Evolutionary conservation across 495 filamentous ascomycete species (phyloP), one percentile per base, ranked within the genome.

Genomic region (Penicillium antarcticum): DNA sequence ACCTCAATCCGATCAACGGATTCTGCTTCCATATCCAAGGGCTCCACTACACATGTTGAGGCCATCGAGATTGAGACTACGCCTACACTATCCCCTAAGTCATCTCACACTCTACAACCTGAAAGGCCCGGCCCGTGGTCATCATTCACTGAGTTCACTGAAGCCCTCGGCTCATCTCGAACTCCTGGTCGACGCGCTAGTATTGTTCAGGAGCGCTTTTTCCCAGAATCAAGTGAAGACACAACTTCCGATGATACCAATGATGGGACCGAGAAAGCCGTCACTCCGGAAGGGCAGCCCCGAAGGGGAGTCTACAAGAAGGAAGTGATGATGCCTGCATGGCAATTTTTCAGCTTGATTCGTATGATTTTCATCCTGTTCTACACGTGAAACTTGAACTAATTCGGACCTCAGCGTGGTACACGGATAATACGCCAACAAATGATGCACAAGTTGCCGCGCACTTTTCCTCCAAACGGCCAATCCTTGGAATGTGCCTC

Each of bases 301-400:
- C 68, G 77, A 18, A 74, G 67, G 48, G 74, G 76, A 32, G 76
- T 73, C 21, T 70, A 87, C 29, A 76, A 87, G 32, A 94, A 88
- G 63, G 90, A 94, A 61, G 87, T 97, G 12, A 83, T 92, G 64
- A 95, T 98, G 78, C 94, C 92, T 11, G 94, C 94, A 11, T 98
- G 92, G 92, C 94, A 96, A 60, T 97, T 98, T 61, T 97, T 96
- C 68, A 88, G 84, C 61, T 70, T 96, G 34, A 91, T 95, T 49
- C 90, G 87, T 88, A 70, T 55, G 85, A 54, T 21, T 33, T 26
- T 17, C 5, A 36, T 11, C 16, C n/a, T 23, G 47, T 18, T 17
- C 16, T 8, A 32, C 16, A 42, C 5, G 40, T 24, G 17, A 13
- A 9, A 24, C 16, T 38, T 19, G 35, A 57, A 54, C 76, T 84